phyloP scores from a whole-genome alignment of 2,329 filamentous ascomycete genomes.

The Thielaviopsis euricoi region DNA sequence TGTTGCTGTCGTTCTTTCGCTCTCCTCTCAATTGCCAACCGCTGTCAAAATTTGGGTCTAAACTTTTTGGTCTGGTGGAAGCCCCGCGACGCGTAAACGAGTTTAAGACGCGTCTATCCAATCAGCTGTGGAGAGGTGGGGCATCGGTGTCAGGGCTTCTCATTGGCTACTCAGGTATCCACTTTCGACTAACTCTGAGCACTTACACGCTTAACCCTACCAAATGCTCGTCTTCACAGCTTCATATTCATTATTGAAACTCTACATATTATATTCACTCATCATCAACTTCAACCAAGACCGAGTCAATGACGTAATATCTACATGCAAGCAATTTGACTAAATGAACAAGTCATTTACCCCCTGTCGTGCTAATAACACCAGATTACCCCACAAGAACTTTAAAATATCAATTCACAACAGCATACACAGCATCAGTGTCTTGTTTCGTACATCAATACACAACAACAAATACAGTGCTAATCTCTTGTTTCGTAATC shows the following conservation, averaged over 20 bases:
- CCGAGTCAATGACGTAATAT: too few relatives aligned
- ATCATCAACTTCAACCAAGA: too few relatives aligned
- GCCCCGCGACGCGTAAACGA: slow-evolving; percentile 8
- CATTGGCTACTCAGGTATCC: slow-evolving; percentile 1
- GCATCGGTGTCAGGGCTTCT: neutral
- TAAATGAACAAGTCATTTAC: too few relatives aligned
- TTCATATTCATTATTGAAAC: neutral
- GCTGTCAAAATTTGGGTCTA: neutral
- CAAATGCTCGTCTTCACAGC: neutral
- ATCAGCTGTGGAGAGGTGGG: slow-evolving; percentile 1
- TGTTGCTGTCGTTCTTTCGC: too few relatives aligned
- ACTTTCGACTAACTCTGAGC: neutral
- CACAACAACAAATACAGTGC: neutral
- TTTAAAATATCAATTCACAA: too few relatives aligned
- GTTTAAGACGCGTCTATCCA: slow-evolving; percentile 8
- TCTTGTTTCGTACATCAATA: neutral
- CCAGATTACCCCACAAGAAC: too few relatives aligned
- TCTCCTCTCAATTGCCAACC: too few relatives aligned
- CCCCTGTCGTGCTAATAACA: too few relatives aligned
- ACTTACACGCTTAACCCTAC: neutral
- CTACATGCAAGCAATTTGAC: too few relatives aligned
- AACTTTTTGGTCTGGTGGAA: neutral
- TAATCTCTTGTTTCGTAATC: neutral
- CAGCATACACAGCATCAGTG: neutral
- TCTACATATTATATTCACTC: neutral